These are phyloP conservation scores for Microcyclospora tardicrescens DNA, from an alignment of 2,329 filamentous ascomycete genomes.

Conservation along the genomic window DNA sequence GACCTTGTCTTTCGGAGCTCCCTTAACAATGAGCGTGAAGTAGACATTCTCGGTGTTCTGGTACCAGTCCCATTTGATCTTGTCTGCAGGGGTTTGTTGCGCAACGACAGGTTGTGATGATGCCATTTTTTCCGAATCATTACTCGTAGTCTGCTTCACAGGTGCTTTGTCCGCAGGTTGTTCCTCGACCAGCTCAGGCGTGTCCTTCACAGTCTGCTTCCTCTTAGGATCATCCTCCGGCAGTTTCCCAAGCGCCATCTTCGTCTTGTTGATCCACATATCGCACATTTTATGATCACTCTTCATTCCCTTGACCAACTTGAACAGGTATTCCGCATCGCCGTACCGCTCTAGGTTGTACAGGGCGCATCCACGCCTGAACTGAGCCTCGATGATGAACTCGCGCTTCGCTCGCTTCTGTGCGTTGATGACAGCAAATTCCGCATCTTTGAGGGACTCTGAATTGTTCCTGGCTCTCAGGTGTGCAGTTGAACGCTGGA, in stretches of 20 bases:
- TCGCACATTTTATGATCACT: conserved; percentile 39
- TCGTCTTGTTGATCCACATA: conserved; percentile 48
- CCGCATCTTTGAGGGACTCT: conserved; percentile 33
- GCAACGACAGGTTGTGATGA: conserved; percentile 3
- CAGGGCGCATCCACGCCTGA: conserved; percentile 63
- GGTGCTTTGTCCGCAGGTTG: conserved; percentile 25
- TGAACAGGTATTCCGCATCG: conserved; percentile 60
- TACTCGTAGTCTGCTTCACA: conserved; percentile 23
- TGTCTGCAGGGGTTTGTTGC: conserved; percentile 37
- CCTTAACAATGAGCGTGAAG: conserved; percentile 53
- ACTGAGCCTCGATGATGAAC: conserved; percentile 67
- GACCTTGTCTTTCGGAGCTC: conserved; percentile 44
- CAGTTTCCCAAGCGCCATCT: conserved; percentile 37
- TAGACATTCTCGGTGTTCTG: conserved; percentile 49
- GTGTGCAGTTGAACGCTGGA: conserved; percentile 69
- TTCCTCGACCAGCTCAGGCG: conserved; percentile 31
- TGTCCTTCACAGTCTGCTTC: conserved; percentile 36
- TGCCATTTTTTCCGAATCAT: conserved; percentile 10
- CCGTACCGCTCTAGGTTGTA: conserved; percentile 58
- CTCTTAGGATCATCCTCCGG: conserved; percentile 37
- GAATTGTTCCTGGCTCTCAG: conserved; percentile 43
- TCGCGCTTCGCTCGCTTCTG: conserved; percentile 62
- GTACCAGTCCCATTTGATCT: conserved; percentile 58
- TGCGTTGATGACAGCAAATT: conserved; percentile 46
- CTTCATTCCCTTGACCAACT: conserved; percentile 41